These are phyloP conservation scores for Synura sp. DNA, from an alignment of 352 stramenopile genomes.

Conservation along the genomic window DNA sequence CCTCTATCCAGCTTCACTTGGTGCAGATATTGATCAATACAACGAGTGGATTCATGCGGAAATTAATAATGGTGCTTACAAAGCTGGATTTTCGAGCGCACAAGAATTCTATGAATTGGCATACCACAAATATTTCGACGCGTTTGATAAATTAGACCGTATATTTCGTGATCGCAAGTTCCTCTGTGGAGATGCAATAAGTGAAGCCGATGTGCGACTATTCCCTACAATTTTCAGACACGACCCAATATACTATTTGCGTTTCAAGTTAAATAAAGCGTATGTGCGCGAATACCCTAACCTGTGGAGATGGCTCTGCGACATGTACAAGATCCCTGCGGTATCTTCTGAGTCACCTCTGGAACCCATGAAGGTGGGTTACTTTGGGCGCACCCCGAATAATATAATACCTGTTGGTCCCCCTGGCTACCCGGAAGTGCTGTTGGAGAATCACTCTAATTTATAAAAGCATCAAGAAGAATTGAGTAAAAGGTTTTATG, in stretches of 20 bases:
- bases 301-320: conserved; percentile 54
- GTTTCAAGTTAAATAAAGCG: conserved; percentile 79
- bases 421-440: not conserved
- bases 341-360: too few relatives aligned
- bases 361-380: too few relatives aligned
- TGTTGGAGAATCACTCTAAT: too few relatives aligned
- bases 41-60: conserved; percentile 76
- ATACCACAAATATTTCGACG: conserved; percentile 61
- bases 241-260: conserved; percentile 70
- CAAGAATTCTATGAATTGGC: conserved; percentile 69
- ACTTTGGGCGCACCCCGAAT: conserved; percentile 54
- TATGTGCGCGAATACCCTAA: conserved; percentile 78
- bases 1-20: conserved; percentile 65
- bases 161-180: conserved; percentile 62
- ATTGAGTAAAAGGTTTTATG: too few relatives aligned
- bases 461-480: too few relatives aligned
- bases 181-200: conserved; percentile 62
- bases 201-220: conserved; percentile 68
- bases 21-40: conserved; percentile 66
- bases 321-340: too few relatives aligned
- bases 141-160: conserved; percentile 64
- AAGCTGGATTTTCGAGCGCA: conserved; percentile 66
- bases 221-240: conserved; percentile 71
- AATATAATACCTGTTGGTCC: conserved; percentile 47
- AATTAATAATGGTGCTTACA: conserved; percentile 82